A percentile compares a stretch with the other conserved stretches of the same genome.
Conservation (phyloP, 306 rosid genomes). For the Carpinus viminea region DNA sequence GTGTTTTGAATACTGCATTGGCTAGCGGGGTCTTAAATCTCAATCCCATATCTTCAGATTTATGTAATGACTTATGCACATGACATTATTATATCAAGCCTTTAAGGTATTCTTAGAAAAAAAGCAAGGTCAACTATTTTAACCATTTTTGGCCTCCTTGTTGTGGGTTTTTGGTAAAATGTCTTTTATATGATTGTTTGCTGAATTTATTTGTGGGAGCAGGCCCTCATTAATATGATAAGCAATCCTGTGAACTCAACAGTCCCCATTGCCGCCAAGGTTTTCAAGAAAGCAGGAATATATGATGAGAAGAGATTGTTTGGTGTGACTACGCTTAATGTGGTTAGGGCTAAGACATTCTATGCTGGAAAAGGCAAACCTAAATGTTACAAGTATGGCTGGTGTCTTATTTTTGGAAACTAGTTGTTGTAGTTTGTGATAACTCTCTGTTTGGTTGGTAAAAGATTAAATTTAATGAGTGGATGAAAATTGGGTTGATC, state of each 20-base stretch:
- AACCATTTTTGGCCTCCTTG: background rate
- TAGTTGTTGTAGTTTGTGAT: background rate
- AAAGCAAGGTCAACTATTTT: too few relatives aligned
- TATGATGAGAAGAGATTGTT: slow-evolving; percentile 81
- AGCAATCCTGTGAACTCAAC: slow-evolving; percentile 99
- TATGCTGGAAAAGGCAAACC: slow-evolving; percentile 92
- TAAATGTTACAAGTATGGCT: slow-evolving; percentile 87
- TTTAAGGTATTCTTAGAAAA: too few relatives aligned
- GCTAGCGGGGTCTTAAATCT: too few relatives aligned
- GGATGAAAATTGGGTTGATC: background rate
- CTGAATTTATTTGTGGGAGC: slow-evolving; percentile 16
- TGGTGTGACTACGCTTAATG: slow-evolving; percentile 98
- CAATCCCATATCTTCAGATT: background rate
- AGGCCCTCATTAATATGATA: slow-evolving; percentile 95
- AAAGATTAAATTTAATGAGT: background rate
- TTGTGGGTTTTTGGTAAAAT: background rate
- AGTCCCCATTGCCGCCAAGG: slow-evolving; percentile 93
- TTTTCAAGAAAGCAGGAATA: slow-evolving; percentile 93
- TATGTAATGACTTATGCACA: too few relatives aligned
- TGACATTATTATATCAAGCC: too few relatives aligned
- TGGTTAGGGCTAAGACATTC: slow-evolving; percentile 93
- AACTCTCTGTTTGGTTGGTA: background rate
- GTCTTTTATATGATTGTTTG: background rate
- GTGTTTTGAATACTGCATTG: background rate
- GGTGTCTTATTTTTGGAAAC: background rate